These are phyloP conservation scores for Populus tomentosa DNA, from an alignment of 441 rosid species.

Conservation along the genomic window DNA sequence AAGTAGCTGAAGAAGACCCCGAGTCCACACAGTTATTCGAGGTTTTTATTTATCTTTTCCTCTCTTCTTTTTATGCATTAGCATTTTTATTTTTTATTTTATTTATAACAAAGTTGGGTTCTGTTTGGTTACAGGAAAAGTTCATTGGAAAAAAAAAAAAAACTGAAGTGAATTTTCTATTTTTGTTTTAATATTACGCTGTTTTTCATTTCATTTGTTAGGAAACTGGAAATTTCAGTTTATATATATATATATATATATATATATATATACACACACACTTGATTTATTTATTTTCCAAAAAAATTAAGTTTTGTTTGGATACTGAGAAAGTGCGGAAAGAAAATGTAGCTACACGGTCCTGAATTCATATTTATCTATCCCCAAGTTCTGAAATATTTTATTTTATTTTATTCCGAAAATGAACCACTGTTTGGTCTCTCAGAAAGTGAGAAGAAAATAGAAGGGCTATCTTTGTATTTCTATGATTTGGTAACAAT, in stretches of 20 bases:
- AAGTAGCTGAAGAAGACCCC: slow-evolving; percentile 39
- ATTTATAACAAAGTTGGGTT: background rate
- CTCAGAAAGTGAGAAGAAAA: background rate
- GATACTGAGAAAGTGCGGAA: background rate
- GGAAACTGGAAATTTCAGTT: background rate
- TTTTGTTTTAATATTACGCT: background rate
- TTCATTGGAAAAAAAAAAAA: too few species aligned
- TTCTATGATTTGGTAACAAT: background rate
- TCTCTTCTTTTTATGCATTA: background rate
- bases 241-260: too few species aligned
- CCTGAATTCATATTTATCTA: background rate
- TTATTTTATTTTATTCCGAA: background rate
- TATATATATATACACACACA: too few species aligned
- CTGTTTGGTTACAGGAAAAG: background rate
- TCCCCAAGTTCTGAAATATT: background rate
- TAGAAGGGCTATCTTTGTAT: background rate
- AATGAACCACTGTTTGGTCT: background rate
- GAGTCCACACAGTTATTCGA: slow-evolving; percentile 56
- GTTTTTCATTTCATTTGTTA: background rate
- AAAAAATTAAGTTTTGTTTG: background rate
- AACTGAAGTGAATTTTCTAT: background rate
- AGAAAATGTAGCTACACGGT: background rate
- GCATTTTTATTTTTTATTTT: background rate
- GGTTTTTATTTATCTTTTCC: slow-evolving; percentile 25
- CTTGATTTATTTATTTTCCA: too few species aligned